Conservation (phyloP, 2,329 filamentous ascomycete genomes). For the Teratosphaeria gauchensis region DNA sequence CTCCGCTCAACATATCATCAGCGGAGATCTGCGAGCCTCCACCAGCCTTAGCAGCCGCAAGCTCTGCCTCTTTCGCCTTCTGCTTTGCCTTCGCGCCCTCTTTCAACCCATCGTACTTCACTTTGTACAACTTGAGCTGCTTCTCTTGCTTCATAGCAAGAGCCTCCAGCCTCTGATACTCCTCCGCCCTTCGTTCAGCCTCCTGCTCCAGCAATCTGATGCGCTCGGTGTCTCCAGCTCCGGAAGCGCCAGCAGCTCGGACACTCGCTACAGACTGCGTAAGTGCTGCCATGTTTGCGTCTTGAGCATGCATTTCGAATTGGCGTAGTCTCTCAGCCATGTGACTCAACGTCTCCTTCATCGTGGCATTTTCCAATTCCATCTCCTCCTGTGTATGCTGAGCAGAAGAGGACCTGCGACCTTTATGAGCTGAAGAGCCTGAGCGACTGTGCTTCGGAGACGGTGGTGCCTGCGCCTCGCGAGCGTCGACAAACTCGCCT, state of each 20-base stretch:
- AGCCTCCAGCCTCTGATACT: constrained; percentile 51
- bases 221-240: constrained; percentile 21
- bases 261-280: constrained; percentile 63
- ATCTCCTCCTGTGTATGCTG: constrained; percentile 66
- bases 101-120: constrained; percentile 61
- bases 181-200: constrained; percentile 45
- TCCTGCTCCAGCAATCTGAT: constrained; percentile 50
- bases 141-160: constrained; percentile 54
- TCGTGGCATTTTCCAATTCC: constrained; percentile 73
- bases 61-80: constrained; percentile 2
- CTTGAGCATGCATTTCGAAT: constrained; percentile 88
- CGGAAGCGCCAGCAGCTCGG: constrained; percentile 18
- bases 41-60: not conserved
- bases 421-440: constrained; percentile 40
- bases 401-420: not conserved
- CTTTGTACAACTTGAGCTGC: constrained; percentile 56
- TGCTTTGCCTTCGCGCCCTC: constrained; percentile 41
- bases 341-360: constrained; percentile 78
- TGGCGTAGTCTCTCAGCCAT: constrained; percentile 79
- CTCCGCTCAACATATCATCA: not conserved
- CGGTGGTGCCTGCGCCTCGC: constrained; percentile 50
- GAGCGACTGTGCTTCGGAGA: constrained; percentile 29
- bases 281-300: constrained; percentile 60
- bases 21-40: not conserved
- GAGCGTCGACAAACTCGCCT: constrained; percentile 84